Conservation (phyloP, 2,329 filamentous ascomycete genomes). For the Botrytis hyacinthi region DNA sequence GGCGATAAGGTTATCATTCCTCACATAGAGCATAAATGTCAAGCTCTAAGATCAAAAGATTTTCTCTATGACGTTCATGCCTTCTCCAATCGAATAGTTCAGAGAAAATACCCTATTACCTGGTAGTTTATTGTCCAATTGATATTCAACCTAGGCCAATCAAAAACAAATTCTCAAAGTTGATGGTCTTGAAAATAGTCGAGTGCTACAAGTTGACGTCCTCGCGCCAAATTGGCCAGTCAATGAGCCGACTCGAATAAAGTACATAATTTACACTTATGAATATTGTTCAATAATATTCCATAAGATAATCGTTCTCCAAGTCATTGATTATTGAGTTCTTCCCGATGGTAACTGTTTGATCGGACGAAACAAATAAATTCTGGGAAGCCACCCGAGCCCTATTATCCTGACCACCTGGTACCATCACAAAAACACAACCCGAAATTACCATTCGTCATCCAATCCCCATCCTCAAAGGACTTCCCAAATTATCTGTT, state of each 20-base stretch:
- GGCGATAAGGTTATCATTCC: not conserved
- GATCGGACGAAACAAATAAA: not conserved
- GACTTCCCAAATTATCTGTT: not conserved
- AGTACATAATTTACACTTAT: not conserved
- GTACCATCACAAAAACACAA: not conserved
- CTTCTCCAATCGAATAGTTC: no score
- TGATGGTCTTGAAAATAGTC: not conserved
- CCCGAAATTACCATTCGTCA: not conserved
- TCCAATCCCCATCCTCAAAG: not conserved
- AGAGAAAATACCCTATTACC: no score
- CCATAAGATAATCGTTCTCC: not conserved
- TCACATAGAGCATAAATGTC: not conserved
- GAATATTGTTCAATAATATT: not conserved
- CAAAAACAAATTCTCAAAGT: not conserved
- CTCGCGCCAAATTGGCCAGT: not conserved
- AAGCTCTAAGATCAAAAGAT: not conserved
- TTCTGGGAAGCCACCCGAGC: not conserved
- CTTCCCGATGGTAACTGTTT: not conserved
- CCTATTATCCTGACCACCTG: not conserved
- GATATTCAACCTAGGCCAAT: not conserved
- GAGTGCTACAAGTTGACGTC: not conserved
- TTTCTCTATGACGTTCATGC: not conserved
- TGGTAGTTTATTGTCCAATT: not conserved
- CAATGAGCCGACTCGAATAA: not conserved
- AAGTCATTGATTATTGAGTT: not conserved